Conservation (phyloP, 1,284 basidiomycete genomes). For the Cystobasidiaceae sp. region DNA sequence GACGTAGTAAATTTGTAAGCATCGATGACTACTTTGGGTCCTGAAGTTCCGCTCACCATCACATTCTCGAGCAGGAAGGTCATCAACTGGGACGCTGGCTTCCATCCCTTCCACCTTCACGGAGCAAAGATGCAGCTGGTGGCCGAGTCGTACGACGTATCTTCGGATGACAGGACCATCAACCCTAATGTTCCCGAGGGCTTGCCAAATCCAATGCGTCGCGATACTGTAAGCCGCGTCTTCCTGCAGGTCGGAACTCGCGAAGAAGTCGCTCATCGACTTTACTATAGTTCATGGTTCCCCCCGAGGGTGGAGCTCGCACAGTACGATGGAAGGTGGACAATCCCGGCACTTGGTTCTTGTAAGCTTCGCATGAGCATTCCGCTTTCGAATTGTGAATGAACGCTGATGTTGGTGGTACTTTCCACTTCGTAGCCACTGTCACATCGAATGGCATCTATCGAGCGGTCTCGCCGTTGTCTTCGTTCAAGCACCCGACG, state of each 20-base stretch:
- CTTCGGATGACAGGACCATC: conserved; percentile 65
- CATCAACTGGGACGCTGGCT: conserved; percentile 62
- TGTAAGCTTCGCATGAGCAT: conserved; percentile 51
- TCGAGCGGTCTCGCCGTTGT: conserved; percentile 67
- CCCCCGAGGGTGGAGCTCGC: conserved; percentile 56
- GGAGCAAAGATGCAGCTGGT: conserved; percentile 60
- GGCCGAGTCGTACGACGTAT: conserved; percentile 54
- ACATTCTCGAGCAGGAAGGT: conserved; percentile 55
- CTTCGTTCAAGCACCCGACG: conserved; percentile 67
- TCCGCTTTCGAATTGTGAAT: conserved; percentile 38
- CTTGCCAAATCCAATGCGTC: conserved; percentile 74
- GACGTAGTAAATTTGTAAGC: conserved; percentile 65
- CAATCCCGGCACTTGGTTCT: conserved; percentile 76
- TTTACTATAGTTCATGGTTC: conserved; percentile 59
- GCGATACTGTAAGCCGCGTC: conserved; percentile 54
- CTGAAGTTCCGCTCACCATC: background rate
- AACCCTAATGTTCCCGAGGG: conserved; percentile 75
- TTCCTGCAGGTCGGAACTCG: background rate
- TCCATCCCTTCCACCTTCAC: conserved; percentile 52
- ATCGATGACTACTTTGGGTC: too few relatives aligned
- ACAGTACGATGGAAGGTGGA: conserved; percentile 64
- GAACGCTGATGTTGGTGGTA: conserved; percentile 7
- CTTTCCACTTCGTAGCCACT: background rate
- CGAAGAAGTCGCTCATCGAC: background rate
- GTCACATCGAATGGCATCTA: conserved; percentile 59